A percentile compares a stretch with the other conserved stretches of the same genome.
These are phyloP conservation scores for Arachis monticola DNA, from an alignment of 331 rosid genomes.

Conservation along the genomic window DNA sequence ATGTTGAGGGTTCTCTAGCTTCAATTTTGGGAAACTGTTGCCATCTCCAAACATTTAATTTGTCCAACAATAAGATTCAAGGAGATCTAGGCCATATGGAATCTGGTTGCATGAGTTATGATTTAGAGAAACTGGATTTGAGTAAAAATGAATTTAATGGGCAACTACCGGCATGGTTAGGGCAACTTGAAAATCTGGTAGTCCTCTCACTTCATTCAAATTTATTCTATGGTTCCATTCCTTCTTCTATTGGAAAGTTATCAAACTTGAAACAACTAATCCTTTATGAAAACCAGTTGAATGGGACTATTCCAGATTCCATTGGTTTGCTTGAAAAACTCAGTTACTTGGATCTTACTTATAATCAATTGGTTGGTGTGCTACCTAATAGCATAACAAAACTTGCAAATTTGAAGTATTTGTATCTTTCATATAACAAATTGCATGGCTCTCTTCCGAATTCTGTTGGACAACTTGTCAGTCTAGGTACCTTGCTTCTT, in stretches of 20 bases:
- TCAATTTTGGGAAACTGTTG: conserved; percentile 32
- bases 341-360: not conserved
- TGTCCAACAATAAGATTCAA: conserved; percentile 31
- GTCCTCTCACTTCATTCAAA: not conserved
- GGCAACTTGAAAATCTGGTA: not conserved
- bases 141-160: conserved; percentile 15
- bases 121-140: conserved; percentile 23
- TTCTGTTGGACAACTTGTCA: conserved; percentile 23
- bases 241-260: too few relatives aligned
- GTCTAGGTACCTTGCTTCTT: conserved; percentile 35
- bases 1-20: conserved; percentile 11
- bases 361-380: conserved; percentile 2
- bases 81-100: not conserved
- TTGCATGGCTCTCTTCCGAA: conserved; percentile 46
- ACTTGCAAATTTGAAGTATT: conserved; percentile 7
- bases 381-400: conserved; percentile 2
- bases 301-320: conserved; percentile 22
- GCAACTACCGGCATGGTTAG: not conserved
- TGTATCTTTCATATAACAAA: conserved; percentile 34
- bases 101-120: not conserved
- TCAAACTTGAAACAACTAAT: not conserved
- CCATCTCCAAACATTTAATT: conserved; percentile 24
- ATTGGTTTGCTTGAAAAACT: conserved; percentile 27
- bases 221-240: not conserved
- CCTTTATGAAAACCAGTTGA: conserved; percentile 12